Evolutionary conservation across 2,329 filamentous ascomycete species (phyloP).

Genomic region (Aspergillus amoenus): DNA sequence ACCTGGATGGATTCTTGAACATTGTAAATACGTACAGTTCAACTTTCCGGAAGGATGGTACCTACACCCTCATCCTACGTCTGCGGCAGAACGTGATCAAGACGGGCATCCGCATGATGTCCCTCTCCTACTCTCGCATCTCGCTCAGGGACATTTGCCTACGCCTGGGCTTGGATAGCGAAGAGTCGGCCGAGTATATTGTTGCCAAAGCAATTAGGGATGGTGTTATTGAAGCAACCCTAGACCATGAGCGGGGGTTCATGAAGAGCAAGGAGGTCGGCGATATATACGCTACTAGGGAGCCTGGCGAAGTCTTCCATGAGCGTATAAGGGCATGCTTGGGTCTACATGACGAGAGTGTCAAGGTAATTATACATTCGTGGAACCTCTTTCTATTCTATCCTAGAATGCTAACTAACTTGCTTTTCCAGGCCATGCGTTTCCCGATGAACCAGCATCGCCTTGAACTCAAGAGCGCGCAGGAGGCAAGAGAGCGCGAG

Average conservation of each 20-base stretch:
- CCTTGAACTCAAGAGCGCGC: conserved; percentile 93
- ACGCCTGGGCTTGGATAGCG: conserved; percentile 85
- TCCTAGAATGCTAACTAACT: not conserved
- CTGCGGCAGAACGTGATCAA: conserved; percentile 98
- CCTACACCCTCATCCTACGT: conserved; percentile 91
- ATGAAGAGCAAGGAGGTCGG: conserved; percentile 98
- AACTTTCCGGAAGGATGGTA: conserved; percentile 88
- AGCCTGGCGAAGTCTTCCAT: conserved; percentile 96
- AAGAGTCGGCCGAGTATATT: conserved; percentile 98
- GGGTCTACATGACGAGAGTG: conserved; percentile 91
- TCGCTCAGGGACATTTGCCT: conserved; percentile 97
- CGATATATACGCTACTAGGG: conserved; percentile 92
- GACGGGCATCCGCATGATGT: conserved; percentile 99
- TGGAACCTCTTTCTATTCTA: conserved; percentile 4
- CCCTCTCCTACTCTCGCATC: conserved; percentile 94
- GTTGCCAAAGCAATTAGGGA: conserved; percentile 98
- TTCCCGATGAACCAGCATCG: conserved; percentile 99
- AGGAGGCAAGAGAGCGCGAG: conserved; percentile 95
- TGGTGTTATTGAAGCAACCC: conserved; percentile 90
- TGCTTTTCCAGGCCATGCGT: conserved; percentile 73
- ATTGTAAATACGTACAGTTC: conserved; percentile 78
- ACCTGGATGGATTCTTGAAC: conserved; percentile 88
- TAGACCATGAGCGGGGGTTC: conserved; percentile 91
- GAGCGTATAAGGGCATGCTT: conserved; percentile 92
- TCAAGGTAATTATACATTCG: conserved; percentile 69